These are phyloP conservation scores for Parasarocladium wereldwijsianum DNA, from an alignment of 2,329 filamentous ascomycete genomes.

Conservation along the genomic window DNA sequence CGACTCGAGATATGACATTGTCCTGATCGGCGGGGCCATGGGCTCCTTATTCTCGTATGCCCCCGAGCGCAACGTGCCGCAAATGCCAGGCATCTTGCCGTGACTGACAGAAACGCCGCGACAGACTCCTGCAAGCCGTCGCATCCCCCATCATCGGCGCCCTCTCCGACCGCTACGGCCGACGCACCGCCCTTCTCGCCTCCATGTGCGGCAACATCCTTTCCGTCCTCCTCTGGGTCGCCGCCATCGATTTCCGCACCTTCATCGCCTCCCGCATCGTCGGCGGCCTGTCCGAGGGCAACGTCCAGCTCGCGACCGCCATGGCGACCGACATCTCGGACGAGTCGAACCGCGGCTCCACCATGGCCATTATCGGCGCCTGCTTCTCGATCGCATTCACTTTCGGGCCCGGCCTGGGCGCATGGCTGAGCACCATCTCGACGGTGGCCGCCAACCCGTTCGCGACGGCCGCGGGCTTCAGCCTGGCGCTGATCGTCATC, in stretches of 20 bases:
- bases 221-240: conserved; percentile 87
- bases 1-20: conserved; percentile 92
- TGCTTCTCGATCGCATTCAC: conserved; percentile 98
- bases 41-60: conserved; percentile 72
- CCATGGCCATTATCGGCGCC: conserved; percentile 90
- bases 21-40: conserved; percentile 82
- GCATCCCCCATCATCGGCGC: conserved; percentile 83
- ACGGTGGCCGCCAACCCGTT: conserved; percentile 82
- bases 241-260: conserved; percentile 85
- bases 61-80: neutral
- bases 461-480: conserved; percentile 80
- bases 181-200: conserved; percentile 71
- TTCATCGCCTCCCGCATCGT: conserved; percentile 89
- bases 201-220: conserved; percentile 90
- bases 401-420: conserved; percentile 84
- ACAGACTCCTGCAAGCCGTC: conserved; percentile 73
- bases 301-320: conserved; percentile 88
- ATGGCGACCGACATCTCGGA: conserved; percentile 95
- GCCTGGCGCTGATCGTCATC: conserved; percentile 64
- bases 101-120: conserved; percentile 1
- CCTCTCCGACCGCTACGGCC: conserved; percentile 78
- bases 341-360: conserved; percentile 67
- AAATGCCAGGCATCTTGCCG: neutral
- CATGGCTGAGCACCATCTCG: conserved; percentile 64
- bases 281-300: conserved; percentile 88